Evolutionary conservation across 768 basidiomycete genomes (phyloP).

Genomic region (Gautieria morchelliformis): DNA sequence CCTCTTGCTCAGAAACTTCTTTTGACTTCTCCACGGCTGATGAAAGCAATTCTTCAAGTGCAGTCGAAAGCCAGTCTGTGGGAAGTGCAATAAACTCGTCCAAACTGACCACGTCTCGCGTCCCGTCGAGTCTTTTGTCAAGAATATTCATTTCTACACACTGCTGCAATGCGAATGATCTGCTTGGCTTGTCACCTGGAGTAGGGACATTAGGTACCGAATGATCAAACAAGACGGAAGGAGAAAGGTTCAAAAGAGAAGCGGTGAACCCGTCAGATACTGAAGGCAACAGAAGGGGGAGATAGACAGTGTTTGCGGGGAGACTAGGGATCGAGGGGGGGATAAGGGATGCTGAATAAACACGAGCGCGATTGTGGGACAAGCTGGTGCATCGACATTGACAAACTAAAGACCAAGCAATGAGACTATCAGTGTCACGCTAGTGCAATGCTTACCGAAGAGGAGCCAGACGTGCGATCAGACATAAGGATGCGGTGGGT

Average conservation of each 20-base stretch:
- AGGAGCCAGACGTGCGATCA: conserved; percentile 2
- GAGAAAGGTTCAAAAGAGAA: conserved; percentile 8
- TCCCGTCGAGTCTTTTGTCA: background rate
- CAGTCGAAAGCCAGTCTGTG: background rate
- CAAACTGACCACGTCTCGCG: background rate
- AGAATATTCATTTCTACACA: conserved; percentile 3
- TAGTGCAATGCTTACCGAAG: background rate
- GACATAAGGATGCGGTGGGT: conserved; percentile 3
- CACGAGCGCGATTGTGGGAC: conserved; percentile 5
- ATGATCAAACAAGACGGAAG: conserved; percentile 7
- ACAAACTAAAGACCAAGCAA: background rate
- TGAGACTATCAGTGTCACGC: background rate
- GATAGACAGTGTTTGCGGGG: background rate
- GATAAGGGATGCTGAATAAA: conserved; percentile 5
- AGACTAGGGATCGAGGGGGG: background rate
- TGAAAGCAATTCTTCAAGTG: background rate
- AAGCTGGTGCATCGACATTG: background rate
- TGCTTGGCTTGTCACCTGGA: background rate
- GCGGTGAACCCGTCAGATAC: background rate
- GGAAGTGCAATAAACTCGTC: conserved; percentile 1
- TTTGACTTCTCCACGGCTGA: background rate
- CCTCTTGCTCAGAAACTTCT: background rate
- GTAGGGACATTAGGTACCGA: background rate
- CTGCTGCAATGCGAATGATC: conserved; percentile 2
- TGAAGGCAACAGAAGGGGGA: conserved; percentile 3